Percentiles rank a stretch among this genome's conserved stretches.
Conservation (phyloP, 768 basidiomycete genomes). For the Boletus rufocinnamomeus region DNA sequence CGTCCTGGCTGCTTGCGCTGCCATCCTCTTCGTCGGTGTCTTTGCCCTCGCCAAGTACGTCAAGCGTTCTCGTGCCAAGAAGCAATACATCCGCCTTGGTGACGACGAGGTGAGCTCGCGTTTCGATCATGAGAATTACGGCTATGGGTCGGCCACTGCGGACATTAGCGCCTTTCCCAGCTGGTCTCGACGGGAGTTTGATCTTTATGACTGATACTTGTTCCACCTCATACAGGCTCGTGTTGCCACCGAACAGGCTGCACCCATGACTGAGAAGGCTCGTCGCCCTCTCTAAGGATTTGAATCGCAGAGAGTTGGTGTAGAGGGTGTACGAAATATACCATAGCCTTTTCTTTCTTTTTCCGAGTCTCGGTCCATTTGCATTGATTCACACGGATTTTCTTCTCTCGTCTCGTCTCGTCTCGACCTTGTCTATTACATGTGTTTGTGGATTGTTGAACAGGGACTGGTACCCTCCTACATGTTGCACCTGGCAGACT, state of each 20-base stretch:
- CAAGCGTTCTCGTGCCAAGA: conserved; percentile 37
- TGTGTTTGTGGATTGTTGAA: conserved; percentile 20
- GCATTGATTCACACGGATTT: conserved; percentile 26
- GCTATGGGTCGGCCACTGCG: conserved; percentile 15
- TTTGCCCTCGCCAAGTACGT: conserved; percentile 38
- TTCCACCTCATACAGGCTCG: conserved; percentile 15
- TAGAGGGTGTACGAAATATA: conserved; percentile 7
- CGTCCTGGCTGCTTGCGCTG: conserved; percentile 37
- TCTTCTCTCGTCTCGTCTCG: conserved; percentile 12
- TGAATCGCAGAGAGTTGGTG: background rate
- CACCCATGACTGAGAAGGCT: conserved; percentile 34
- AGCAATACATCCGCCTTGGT: conserved; percentile 38
- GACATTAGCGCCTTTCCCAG: conserved; percentile 5
- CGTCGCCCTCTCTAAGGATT: conserved; percentile 26
- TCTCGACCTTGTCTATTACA: conserved; percentile 16
- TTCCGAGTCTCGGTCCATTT: conserved; percentile 11
- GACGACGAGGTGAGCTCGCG: conserved; percentile 39
- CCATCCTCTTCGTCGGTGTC: conserved; percentile 38
- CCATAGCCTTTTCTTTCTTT: conserved; percentile 3
- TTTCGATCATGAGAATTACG: conserved; percentile 1
- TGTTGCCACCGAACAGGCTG: conserved; percentile 16
- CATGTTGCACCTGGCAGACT: background rate
- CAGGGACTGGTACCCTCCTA: conserved; percentile 26
- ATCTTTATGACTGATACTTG: conserved; percentile 8
- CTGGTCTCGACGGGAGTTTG: conserved; percentile 8